Evolutionary conservation across 106 monocot species (phyloP).

Genomic region (Amphibolis antarctica): DNA sequence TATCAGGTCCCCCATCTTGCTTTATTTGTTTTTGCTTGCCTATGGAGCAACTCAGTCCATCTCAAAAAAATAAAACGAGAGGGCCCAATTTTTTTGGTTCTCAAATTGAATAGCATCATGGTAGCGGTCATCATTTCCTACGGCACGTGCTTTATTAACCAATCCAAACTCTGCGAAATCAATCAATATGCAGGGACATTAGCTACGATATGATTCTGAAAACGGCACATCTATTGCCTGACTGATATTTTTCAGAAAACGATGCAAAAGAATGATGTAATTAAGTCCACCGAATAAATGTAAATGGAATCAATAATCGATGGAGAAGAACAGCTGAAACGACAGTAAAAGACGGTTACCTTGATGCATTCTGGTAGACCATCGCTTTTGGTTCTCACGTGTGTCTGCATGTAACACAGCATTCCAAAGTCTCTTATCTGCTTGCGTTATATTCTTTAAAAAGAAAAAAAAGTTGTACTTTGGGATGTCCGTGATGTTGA

Average conservation of each 20-base stretch:
- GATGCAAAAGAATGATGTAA: background rate
- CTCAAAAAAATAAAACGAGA: no score
- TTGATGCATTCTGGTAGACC: constrained; percentile 73
- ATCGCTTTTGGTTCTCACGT: constrained; percentile 66
- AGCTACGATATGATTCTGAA: no score
- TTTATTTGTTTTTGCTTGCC: no score
- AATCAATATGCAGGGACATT: background rate
- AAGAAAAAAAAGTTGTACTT: background rate
- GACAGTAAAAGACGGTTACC: background rate
- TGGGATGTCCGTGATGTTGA: no score
- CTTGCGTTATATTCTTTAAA: background rate
- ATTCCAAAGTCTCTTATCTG: background rate
- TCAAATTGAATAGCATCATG: no score
- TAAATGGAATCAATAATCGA: background rate
- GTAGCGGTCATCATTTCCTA: background rate
- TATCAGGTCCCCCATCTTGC: no score
- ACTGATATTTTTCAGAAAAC: no score
- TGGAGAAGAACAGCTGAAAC: background rate
- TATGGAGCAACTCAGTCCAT: no score
- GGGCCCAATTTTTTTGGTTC: no score
- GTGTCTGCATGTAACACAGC: constrained; percentile 40
- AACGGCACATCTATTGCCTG: no score
- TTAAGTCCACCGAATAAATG: background rate
- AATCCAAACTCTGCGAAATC: constrained; percentile 6
- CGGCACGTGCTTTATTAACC: constrained; percentile 9